Evolutionary conservation across 257 asterid species (phyloP).

Genomic region (Salvia rosmarinus): DNA sequence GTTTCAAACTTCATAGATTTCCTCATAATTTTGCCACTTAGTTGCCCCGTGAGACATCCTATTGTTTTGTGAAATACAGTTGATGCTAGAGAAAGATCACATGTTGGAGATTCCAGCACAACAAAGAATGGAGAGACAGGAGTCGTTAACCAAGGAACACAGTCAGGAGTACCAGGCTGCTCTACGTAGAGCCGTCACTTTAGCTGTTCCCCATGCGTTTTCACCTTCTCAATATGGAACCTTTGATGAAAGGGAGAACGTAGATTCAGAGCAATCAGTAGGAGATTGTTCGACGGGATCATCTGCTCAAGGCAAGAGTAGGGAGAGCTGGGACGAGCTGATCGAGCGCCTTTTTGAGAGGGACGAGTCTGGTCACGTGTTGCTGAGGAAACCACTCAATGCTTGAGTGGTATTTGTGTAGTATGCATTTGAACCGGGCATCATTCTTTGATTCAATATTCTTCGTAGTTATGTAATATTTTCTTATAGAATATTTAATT

Average conservation of each 20-base stretch:
- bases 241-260: too few relatives aligned
- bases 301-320: slow-evolving; percentile 41
- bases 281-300: slow-evolving; percentile 58
- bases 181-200: slow-evolving; percentile 63
- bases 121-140: slow-evolving; percentile 81
- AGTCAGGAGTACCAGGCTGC: slow-evolving; percentile 65
- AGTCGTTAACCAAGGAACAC: slow-evolving; percentile 68
- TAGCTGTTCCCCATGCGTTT: slow-evolving; percentile 75
- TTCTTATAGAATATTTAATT: background rate
- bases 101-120: slow-evolving; percentile 57
- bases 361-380: slow-evolving; percentile 61
- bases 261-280: slow-evolving; percentile 32
- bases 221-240: too few relatives aligned
- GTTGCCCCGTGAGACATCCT: too few relatives aligned
- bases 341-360: too few relatives aligned
- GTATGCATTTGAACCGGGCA: slow-evolving; percentile 5
- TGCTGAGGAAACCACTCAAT: slow-evolving; percentile 49
- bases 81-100: slow-evolving; percentile 64
- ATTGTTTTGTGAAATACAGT: slow-evolving; percentile 43
- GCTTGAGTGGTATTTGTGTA: slow-evolving; percentile 27
- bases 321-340: slow-evolving; percentile 79
- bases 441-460: slow-evolving; percentile 33
- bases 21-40: too few relatives aligned
- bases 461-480: too few relatives aligned
- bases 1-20: background rate